phyloP scores from a whole-genome alignment of 495 filamentous ascomycete genomes.

The Daldinia concentrica region DNA sequence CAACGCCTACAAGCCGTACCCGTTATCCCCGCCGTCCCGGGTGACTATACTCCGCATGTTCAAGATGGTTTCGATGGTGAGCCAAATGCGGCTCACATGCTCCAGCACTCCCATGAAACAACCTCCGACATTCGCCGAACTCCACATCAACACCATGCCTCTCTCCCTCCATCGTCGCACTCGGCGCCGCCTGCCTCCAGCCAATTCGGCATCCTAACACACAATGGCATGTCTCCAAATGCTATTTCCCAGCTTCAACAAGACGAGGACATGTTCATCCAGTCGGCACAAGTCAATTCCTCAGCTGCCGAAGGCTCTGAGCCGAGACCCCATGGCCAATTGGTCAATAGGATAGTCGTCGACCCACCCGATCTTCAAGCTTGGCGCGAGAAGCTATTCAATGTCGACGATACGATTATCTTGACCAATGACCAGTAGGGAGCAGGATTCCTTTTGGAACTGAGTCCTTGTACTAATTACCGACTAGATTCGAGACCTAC shows the following conservation, averaged over 20 bases:
- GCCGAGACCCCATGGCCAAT: conserved; percentile 63
- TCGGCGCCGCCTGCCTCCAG: conserved; percentile 39
- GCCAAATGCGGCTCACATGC: conserved; percentile 43
- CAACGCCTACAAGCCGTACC: conserved; percentile 52
- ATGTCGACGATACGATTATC: conserved; percentile 77
- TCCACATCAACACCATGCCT: conserved; percentile 48
- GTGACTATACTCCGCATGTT: conserved; percentile 49
- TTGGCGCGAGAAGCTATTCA: conserved; percentile 81
- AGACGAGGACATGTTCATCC: conserved; percentile 43
- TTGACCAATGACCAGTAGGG: conserved; percentile 83
- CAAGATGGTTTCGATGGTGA: conserved; percentile 44
- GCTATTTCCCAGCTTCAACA: conserved; percentile 51
- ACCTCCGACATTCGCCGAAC: conserved; percentile 47
- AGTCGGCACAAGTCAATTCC: conserved; percentile 33
- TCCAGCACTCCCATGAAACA: conserved; percentile 41
- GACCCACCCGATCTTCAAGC: conserved; percentile 74
- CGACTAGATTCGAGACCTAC: conserved; percentile 79
- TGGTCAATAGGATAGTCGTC: conserved; percentile 65
- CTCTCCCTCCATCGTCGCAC: conserved; percentile 44
- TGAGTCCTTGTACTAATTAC: conserved; percentile 33
- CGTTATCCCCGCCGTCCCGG: conserved; percentile 48
- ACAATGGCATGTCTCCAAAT: conserved; percentile 50
- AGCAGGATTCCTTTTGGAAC: conserved; percentile 8
- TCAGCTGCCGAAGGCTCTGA: conserved; percentile 46
- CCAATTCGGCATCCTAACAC: conserved; percentile 59